Percentiles rank a stretch among this genome's conserved stretches.
phyloP scores from a whole-genome alignment of 805 yeast species.

The Cyberlindnera maclurae region DNA sequence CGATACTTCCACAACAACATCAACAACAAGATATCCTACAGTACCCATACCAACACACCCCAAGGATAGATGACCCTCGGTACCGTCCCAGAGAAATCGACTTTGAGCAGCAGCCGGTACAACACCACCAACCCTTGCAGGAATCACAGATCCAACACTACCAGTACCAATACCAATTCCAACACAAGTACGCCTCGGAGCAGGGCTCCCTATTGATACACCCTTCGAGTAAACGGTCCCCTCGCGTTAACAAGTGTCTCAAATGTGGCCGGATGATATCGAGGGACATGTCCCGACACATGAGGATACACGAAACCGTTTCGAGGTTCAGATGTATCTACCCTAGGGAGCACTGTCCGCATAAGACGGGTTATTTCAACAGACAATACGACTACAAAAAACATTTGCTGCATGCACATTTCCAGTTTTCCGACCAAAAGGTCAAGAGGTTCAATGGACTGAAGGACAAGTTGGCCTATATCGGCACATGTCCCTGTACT shows the following conservation, averaged over 20 bases:
- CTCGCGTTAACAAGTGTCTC: slow-evolving; percentile 31
- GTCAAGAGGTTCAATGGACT: slow-evolving; percentile 35
- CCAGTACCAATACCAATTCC: neutral
- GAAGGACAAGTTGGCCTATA: slow-evolving; percentile 41
- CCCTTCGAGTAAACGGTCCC: slow-evolving; percentile 1
- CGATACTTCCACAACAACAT: too few species aligned
- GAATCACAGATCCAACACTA: neutral
- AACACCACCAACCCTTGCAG: neutral
- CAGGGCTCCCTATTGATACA: too few species aligned
- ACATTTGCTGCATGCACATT: slow-evolving; percentile 55
- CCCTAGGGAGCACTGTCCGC: slow-evolving; percentile 48
- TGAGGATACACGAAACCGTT: slow-evolving; percentile 52
- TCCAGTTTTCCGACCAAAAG: slow-evolving; percentile 41
- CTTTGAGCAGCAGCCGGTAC: neutral
- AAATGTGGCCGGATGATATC: slow-evolving; percentile 48
- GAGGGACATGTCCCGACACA: slow-evolving; percentile 56
- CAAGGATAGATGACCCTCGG: too few species aligned
- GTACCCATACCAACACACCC: too few species aligned
- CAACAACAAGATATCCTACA: too few species aligned
- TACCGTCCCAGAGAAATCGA: too few species aligned
- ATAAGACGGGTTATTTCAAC: slow-evolving; percentile 56
- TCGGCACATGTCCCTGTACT: slow-evolving; percentile 53
- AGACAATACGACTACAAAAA: slow-evolving; percentile 64
- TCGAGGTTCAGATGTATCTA: slow-evolving; percentile 53
- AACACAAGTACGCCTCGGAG: too few species aligned